These are phyloP conservation scores for Neurospora sp. DNA, from an alignment of 495 filamentous ascomycete genomes.

Conservation along the genomic window DNA sequence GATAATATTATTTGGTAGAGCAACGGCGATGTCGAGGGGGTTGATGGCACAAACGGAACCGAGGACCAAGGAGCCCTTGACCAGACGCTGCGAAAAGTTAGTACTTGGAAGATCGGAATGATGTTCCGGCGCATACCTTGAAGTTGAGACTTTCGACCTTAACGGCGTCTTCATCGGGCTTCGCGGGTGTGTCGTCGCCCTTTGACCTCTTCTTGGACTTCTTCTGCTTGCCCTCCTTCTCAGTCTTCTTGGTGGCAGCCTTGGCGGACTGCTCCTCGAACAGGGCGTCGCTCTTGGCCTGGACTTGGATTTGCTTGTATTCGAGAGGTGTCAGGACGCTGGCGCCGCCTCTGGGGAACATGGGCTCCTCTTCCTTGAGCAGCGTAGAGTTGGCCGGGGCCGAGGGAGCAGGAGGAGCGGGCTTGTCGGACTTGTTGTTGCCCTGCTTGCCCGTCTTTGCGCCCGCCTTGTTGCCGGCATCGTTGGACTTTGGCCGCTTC, in stretches of 20 bases:
- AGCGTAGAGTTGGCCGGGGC: slow-evolving; percentile 18
- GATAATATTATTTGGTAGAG: slow-evolving; percentile 83
- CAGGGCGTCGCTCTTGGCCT: slow-evolving; percentile 84
- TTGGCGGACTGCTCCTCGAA: slow-evolving; percentile 67
- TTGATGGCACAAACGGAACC: slow-evolving; percentile 80
- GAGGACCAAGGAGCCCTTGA: slow-evolving; percentile 74
- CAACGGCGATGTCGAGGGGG: slow-evolving; percentile 62
- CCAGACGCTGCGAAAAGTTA: slow-evolving; percentile 55
- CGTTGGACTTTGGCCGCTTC: slow-evolving; percentile 34
- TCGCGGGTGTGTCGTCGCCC: slow-evolving; percentile 33
- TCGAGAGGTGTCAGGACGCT: slow-evolving; percentile 88
- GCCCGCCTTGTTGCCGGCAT: slow-evolving; percentile 14
- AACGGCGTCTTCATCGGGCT: slow-evolving; percentile 45
- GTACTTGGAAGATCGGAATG: slow-evolving; percentile 4
- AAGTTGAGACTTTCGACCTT: slow-evolving; percentile 81
- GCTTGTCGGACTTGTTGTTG: slow-evolving; percentile 17
- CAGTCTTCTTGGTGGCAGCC: slow-evolving; percentile 30
- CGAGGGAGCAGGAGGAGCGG: slow-evolving; percentile 5
- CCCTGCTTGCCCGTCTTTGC: slow-evolving; percentile 15
- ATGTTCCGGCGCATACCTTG: slow-evolving; percentile 48
- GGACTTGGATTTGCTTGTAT: slow-evolving; percentile 89
- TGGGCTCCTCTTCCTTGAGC: slow-evolving; percentile 64
- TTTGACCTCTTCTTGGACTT: slow-evolving; percentile 44
- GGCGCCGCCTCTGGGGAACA: slow-evolving; percentile 88
- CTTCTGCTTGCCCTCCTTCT: slow-evolving; percentile 37